Evolutionary conservation across 805 yeast genomes (phyloP).

Genomic region (Teunomyces aglyptinius): DNA sequence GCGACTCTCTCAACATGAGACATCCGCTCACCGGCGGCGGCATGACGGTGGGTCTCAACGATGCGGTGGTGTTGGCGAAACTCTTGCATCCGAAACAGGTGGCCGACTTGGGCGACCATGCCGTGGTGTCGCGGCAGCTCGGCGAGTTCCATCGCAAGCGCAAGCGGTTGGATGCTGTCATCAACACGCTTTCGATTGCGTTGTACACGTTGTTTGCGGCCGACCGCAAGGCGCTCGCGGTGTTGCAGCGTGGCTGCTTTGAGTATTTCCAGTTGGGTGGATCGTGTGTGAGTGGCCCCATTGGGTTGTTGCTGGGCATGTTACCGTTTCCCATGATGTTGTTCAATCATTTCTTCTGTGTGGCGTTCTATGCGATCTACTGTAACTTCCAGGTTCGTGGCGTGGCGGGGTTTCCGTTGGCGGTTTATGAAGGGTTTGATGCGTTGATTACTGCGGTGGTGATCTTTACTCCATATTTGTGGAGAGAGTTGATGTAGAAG

Average conservation of each 20-base stretch:
- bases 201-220: conserved; percentile 90
- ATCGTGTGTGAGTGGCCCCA: conserved; percentile 71
- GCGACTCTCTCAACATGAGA: conserved; percentile 96
- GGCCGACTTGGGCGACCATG: conserved; percentile 57
- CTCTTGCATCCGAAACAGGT: conserved; percentile 56
- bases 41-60: conserved; percentile 95
- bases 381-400: conserved; percentile 70
- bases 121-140: conserved; percentile 53
- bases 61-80: conserved; percentile 66
- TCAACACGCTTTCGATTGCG: conserved; percentile 89
- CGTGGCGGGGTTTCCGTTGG: conserved; percentile 61
- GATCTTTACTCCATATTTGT: conserved; percentile 78
- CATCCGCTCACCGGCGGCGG: conserved; percentile 99
- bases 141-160: conserved; percentile 72
- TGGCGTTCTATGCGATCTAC: conserved; percentile 80
- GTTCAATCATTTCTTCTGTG: conserved; percentile 84
- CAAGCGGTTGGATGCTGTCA: conserved; percentile 75
- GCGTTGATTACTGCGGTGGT: conserved; percentile 70
- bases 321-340: conserved; percentile 70
- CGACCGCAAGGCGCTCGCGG: conserved; percentile 57
- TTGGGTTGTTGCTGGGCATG: conserved; percentile 79
- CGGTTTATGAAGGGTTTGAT: conserved; percentile 65
- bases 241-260: conserved; percentile 87
- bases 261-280: conserved; percentile 85
- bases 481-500: conserved; percentile 40